phyloP scores from a whole-genome alignment of 352 stramenopile genomes.

The Elongisporangium prolatum region DNA sequence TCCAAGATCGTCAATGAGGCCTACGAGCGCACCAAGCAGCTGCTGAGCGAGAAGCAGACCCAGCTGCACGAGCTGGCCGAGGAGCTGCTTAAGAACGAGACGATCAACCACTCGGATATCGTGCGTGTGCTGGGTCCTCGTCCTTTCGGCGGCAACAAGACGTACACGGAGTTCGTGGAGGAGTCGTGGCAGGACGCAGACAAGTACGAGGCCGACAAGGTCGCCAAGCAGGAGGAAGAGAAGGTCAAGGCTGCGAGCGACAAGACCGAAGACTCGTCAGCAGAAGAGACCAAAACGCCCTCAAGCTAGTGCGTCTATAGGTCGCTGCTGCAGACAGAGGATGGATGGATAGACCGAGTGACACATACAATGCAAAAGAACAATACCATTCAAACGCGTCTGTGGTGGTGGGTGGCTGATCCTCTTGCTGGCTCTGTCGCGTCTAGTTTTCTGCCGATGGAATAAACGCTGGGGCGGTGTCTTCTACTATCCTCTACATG shows the following conservation, averaged over 20 bases:
- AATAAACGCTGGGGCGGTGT: background rate
- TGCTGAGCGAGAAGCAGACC: conserved; percentile 93
- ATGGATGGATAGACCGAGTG: background rate
- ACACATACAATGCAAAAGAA: background rate
- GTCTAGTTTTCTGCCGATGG: background rate
- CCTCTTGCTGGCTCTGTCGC: background rate
- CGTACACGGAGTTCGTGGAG: conserved; percentile 95
- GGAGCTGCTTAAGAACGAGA: conserved; percentile 97
- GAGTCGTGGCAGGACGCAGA: conserved; percentile 85
- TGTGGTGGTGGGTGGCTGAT: background rate
- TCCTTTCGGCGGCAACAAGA: conserved; percentile 92
- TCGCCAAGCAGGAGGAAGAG: conserved; percentile 17
- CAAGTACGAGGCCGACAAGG: conserved; percentile 74
- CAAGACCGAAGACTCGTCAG: conserved; percentile 10
- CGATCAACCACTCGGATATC: conserved; percentile 99
- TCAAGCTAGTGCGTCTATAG: background rate
- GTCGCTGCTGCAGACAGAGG: background rate
- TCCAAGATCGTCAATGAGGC: conserved; percentile 95
- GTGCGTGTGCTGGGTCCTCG: conserved; percentile 92
- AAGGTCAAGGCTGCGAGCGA: conserved; percentile 12
- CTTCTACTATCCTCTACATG: background rate
- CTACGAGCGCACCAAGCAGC: conserved; percentile 94
- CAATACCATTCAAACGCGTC: background rate
- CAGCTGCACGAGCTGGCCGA: conserved; percentile 93
- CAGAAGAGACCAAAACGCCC: background rate